Percentiles rank a stretch among this genome's conserved stretches.
Conservation (phyloP, 2,329 filamentous ascomycete genomes). For the Chaetomiaceae sp. region DNA sequence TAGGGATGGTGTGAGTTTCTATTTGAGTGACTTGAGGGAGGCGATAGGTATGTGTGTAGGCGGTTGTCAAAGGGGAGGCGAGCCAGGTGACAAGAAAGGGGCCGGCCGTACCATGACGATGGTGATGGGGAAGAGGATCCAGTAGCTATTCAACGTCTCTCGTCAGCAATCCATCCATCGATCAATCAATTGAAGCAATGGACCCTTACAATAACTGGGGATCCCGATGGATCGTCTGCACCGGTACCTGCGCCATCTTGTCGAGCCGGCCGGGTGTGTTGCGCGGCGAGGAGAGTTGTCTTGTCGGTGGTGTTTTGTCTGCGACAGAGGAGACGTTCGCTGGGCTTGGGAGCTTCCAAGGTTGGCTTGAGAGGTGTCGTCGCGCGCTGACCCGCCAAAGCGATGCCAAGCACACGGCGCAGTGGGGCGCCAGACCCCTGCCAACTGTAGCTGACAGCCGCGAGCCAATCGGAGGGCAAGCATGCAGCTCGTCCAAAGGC, state of each 20-base stretch:
- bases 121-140: slow-evolving; percentile 97
- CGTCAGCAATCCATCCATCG: slow-evolving; percentile 8
- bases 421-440: slow-evolving; percentile 11
- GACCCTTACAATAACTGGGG: slow-evolving; percentile 85
- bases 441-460: slow-evolving; percentile 1
- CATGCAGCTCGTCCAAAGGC: slow-evolving; percentile 8
- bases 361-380: slow-evolving; percentile 17
- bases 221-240: slow-evolving; percentile 97
- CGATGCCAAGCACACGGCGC: slow-evolving; percentile 11
- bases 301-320: background rate
- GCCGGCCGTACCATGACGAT: slow-evolving; percentile 73
- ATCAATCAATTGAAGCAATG: slow-evolving; percentile 1
- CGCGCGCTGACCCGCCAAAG: slow-evolving; percentile 4
- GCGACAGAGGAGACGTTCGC: background rate
- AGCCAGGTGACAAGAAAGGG: no score
- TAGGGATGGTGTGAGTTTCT: slow-evolving; percentile 29
- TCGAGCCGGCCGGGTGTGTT: slow-evolving; percentile 4
- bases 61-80: background rate
- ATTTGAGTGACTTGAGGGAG: no score
- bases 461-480: slow-evolving; percentile 7
- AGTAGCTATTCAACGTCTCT: slow-evolving; percentile 77
- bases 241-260: slow-evolving; percentile 74
- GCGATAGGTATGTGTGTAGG: background rate
- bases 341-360: no score
- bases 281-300: background rate